phyloP scores from a whole-genome alignment of 257 asterid species.

The Galeopsis tetrahit region DNA sequence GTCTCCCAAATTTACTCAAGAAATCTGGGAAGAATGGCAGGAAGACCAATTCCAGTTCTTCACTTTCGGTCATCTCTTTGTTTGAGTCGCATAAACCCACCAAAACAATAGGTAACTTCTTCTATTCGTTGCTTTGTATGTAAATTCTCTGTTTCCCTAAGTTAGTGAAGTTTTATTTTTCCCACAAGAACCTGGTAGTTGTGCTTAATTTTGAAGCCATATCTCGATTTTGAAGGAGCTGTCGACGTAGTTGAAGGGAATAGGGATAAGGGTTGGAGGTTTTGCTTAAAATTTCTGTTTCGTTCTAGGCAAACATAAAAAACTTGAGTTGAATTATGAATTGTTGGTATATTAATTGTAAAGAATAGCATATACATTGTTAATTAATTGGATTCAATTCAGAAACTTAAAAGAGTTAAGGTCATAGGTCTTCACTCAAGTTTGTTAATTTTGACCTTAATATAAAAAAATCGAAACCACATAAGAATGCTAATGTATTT shows the following conservation, averaged over 20 bases:
- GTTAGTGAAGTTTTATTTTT: slow-evolving; percentile 5
- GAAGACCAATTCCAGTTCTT: slow-evolving; percentile 42
- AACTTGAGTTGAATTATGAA: neutral
- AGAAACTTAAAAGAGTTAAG: neutral
- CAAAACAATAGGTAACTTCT: slow-evolving; percentile 56
- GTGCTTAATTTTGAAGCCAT: slow-evolving; percentile 9
- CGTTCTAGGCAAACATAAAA: neutral
- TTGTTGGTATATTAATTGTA: neutral
- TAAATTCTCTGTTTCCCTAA: slow-evolving; percentile 6
- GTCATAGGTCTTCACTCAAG: neutral
- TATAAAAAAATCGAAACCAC: neutral
- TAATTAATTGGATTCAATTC: slow-evolving; percentile 13
- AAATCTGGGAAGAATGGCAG: slow-evolving; percentile 43
- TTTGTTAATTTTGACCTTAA: slow-evolving; percentile 9
- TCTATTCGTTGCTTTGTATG: slow-evolving; percentile 9
- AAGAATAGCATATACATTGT: slow-evolving; percentile 1
- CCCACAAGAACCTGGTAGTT: neutral
- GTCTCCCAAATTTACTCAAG: slow-evolving; percentile 53
- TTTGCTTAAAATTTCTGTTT: neutral
- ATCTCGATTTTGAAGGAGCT: slow-evolving; percentile 21
- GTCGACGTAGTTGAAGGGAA: slow-evolving; percentile 3
- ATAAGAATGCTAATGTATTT: slow-evolving; percentile 8
- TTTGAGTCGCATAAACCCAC: slow-evolving; percentile 50
- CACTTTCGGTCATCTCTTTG: slow-evolving; percentile 47
- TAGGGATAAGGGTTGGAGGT: neutral